A percentile compares a stretch with the other conserved stretches of the same genome.
These are phyloP conservation scores for Calonectria pteridis DNA, from an alignment of 2,329 filamentous ascomycete genomes.

Conservation along the genomic window DNA sequence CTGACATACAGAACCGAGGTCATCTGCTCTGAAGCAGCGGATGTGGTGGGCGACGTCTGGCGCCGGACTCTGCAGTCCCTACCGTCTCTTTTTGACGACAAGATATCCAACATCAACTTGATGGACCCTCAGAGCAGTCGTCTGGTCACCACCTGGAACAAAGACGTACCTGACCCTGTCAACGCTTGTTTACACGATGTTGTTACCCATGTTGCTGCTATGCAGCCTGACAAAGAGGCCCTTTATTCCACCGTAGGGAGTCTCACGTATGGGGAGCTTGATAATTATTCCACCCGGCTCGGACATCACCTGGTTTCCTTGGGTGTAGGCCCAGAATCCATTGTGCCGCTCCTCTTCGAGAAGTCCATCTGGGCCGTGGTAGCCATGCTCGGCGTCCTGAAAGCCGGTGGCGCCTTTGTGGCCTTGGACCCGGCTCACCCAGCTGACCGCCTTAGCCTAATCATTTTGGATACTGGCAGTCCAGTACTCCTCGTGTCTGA, in stretches of 20 bases:
- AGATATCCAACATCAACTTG: conserved; percentile 11
- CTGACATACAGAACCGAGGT: conserved; percentile 12
- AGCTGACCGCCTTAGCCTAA: not conserved
- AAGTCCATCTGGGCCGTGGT: conserved; percentile 35
- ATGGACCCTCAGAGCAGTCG: not conserved
- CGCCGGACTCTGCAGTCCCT: conserved; percentile 12
- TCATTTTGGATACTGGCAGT: conserved; percentile 10
- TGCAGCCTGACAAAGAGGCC: not conserved
- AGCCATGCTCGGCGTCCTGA: conserved; percentile 18
- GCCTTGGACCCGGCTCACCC: conserved; percentile 11
- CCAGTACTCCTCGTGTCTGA: conserved; percentile 13
- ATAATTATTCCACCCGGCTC: not conserved
- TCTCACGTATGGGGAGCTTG: conserved; percentile 16
- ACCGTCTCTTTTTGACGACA: conserved; percentile 7
- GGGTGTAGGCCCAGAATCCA: not conserved
- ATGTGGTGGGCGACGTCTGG: conserved; percentile 11
- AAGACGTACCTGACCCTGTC: not conserved
- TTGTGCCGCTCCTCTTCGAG: conserved; percentile 48
- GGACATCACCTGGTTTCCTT: not conserved
- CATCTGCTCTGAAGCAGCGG: not conserved
- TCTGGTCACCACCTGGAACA: conserved; percentile 15
- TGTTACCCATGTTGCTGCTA: not conserved
- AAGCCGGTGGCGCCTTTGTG: conserved; percentile 45
- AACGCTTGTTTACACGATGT: conserved; percentile 6
- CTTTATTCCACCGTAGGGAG: conserved; percentile 1